Percentiles rank a stretch among this genome's conserved stretches.
Conservation (phyloP, 305 asterid species). For the Salvia sclarea region DNA sequence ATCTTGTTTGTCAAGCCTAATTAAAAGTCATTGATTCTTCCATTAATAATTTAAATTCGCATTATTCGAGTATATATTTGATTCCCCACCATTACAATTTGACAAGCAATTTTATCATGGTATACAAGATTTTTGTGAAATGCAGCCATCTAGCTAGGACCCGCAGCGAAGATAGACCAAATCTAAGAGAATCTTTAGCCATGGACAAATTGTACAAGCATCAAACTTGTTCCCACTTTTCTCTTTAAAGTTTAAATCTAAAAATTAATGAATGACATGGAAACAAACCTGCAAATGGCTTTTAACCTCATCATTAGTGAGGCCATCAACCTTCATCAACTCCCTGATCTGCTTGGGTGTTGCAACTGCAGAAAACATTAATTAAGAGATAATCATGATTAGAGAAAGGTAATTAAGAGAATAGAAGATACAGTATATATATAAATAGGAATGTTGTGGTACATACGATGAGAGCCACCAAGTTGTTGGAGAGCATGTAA, state of each 20-base stretch:
- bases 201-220: conserved; percentile 16
- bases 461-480: conserved; percentile 87
- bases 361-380: conserved; percentile 54
- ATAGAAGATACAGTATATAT: too few species aligned
- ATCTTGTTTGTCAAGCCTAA: conserved; percentile 29
- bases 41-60: conserved; percentile 11
- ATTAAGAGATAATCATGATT: neutral
- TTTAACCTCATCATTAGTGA: conserved; percentile 91
- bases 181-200: conserved; percentile 29
- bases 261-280: neutral
- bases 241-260: neutral
- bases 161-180: conserved; percentile 30
- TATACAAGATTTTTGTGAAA: conserved; percentile 10
- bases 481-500: conserved; percentile 78
- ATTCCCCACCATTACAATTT: conserved; percentile 21
- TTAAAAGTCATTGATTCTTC: conserved; percentile 28
- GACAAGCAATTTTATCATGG: conserved; percentile 15
- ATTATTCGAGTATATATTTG: conserved; percentile 7
- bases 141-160: conserved; percentile 21
- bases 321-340: conserved; percentile 91
- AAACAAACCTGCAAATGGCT: conserved; percentile 90
- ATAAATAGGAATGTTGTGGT: neutral
- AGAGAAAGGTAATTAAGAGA: neutral
- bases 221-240: conserved; percentile 19
- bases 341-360: conserved; percentile 96